Evolutionary conservation across 1,139 yeast genomes (phyloP).

Genomic region (Geotrichum bryndzae): DNA sequence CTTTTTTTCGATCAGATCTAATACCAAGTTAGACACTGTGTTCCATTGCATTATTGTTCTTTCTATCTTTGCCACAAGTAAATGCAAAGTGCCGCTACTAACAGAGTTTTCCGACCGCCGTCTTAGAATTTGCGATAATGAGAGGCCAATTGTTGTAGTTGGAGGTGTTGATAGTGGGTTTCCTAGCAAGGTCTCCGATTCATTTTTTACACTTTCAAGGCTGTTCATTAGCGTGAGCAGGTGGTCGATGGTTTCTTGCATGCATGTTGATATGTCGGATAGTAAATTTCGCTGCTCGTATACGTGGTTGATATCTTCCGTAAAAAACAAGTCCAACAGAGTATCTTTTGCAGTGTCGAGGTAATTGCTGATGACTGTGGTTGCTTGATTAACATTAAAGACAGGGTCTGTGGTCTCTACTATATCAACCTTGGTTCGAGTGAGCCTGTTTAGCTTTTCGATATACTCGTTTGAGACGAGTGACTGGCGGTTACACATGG

Average conservation of each 20-base stretch:
- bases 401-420: not conserved
- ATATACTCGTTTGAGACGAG: not conserved
- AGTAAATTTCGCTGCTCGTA: slow-evolving; percentile 45
- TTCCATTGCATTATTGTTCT: slow-evolving; percentile 32
- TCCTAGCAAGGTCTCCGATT: slow-evolving; percentile 21
- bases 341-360: slow-evolving; percentile 22
- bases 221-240: slow-evolving; percentile 41
- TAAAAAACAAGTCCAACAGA: slow-evolving; percentile 23
- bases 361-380: slow-evolving; percentile 22
- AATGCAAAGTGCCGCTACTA: slow-evolving; percentile 38
- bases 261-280: slow-evolving; percentile 38
- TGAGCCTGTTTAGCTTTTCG: not conserved
- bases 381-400: not conserved
- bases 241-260: slow-evolving; percentile 45
- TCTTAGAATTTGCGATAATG: slow-evolving; percentile 25
- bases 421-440: not conserved
- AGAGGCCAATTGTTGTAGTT: slow-evolving; percentile 24
- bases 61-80: slow-evolving; percentile 10
- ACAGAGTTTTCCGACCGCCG: slow-evolving; percentile 21
- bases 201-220: slow-evolving; percentile 31
- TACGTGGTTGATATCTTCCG: slow-evolving; percentile 41
- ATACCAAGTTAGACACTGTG: slow-evolving; percentile 39
- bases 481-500: not conserved
- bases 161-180: slow-evolving; percentile 25
- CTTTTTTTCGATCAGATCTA: slow-evolving; percentile 41